Base-by-base conservation (phyloP, 176 grass and related monocot genomes). In the Miscanthus lutarioriparius region DNA sequence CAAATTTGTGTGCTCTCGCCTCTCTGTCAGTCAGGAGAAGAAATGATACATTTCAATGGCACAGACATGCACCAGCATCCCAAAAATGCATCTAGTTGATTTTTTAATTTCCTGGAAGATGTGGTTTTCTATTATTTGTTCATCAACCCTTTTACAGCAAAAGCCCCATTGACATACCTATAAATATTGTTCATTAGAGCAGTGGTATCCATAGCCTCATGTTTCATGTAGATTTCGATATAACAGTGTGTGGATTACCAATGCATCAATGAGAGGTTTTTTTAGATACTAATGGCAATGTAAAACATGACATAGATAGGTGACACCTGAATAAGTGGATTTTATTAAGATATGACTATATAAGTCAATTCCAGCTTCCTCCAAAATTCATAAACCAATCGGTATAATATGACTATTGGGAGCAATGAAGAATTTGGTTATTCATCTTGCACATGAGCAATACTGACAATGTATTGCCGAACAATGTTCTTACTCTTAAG, bases 291-390 rank as follows among this genome's bases (percentile, higher is more conserved):
- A 26, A 47, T 47, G 12, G 45, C 40, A 62, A 37, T 70, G 48
- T 45, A 48, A 69, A 76, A 58, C 13, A 33, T 69, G 59, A 35
- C 14, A 7, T 61, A 74, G 19, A 10, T 67, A 49, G n/a, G 30
- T 47, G 7, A 23, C 69, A 30, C 47, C 22, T 75, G 38, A 67
- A 61, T 75, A n/a, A 65, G 66, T 76, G 30, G 32, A 63, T 81
- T 75, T 67, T 16, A 61, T 70, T 35, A 70, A 68, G 39, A 62
- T 51, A n/a, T 22, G 49, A 62, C n/a, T 62, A 69, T 63, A n/a
- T n/a, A 32, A 27, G 8, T 76, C 27, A 16, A 16, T 74, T 75
- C 4, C 17, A 36, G 72, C 48, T 48, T 59, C 47, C 16, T 69
- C 22, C 76, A 84, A 49, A 76, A 63, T 53, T 47, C 17, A 49